Percentiles rank a stretch among this genome's conserved stretches.
phyloP scores from a whole-genome alignment of 192 early-diverging fungal species.

The Backusella tuberculispora region DNA sequence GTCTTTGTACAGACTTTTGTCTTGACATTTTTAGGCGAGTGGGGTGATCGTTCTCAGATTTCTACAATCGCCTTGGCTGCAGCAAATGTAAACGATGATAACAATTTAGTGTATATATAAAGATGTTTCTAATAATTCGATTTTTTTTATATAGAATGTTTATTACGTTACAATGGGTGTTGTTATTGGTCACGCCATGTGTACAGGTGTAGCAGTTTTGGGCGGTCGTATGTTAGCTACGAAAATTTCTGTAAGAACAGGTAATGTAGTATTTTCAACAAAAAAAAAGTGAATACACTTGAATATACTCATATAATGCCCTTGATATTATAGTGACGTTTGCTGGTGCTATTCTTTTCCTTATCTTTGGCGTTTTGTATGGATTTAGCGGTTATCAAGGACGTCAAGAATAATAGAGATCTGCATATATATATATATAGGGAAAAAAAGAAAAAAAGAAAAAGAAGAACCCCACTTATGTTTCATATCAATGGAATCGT shows the following conservation, averaged over 20 bases:
- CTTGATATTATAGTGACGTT: slow-evolving; percentile 63
- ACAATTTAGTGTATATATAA: background rate
- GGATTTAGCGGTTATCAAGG: slow-evolving; percentile 25
- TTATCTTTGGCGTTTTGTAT: slow-evolving; percentile 70
- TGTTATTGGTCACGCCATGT: slow-evolving; percentile 89
- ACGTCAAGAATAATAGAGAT: slow-evolving; percentile 7
- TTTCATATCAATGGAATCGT: slow-evolving; percentile 5
- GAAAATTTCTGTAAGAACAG: slow-evolving; percentile 85
- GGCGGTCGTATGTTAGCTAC: slow-evolving; percentile 89
- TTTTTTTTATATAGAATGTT: slow-evolving; percentile 67
- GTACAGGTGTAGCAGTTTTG: slow-evolving; percentile 90
- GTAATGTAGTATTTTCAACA: slow-evolving; percentile 40
- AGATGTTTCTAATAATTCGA: background rate
- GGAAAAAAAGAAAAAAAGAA: too few relatives aligned
- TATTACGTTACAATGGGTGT: slow-evolving; percentile 89
- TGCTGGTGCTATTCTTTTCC: slow-evolving; percentile 85
- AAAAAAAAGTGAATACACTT: background rate
- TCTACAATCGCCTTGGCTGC: slow-evolving; percentile 95
- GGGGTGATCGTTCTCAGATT: slow-evolving; percentile 98
- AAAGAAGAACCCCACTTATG: background rate
- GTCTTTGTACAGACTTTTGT: slow-evolving; percentile 96
- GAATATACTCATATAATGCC: background rate
- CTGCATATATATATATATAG: background rate
- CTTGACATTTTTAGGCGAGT: slow-evolving; percentile 96
- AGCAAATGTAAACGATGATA: slow-evolving; percentile 62